phyloP scores from a whole-genome alignment of 2,329 filamentous ascomycete species.

The Fusarium napiforme region DNA sequence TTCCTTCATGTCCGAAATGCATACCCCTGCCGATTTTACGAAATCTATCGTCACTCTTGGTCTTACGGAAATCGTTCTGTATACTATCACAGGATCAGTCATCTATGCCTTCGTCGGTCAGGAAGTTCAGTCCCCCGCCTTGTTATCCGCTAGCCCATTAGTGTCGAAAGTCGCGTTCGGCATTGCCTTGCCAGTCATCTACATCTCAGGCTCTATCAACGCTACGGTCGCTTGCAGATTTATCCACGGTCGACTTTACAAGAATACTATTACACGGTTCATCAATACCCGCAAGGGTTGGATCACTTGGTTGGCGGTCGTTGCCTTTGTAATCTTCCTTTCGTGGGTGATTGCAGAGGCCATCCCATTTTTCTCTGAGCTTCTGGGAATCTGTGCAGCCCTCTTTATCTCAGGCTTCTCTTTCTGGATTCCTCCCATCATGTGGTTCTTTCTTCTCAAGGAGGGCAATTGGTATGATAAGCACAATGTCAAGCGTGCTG shows the following conservation, averaged over 20 bases:
- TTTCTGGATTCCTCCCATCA: conserved; percentile 55
- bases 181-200: conserved; percentile 76
- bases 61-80: conserved; percentile 69
- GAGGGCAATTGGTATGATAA: conserved; percentile 44
- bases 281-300: conserved; percentile 61
- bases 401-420: conserved; percentile 60
- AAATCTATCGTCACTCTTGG: conserved; percentile 71
- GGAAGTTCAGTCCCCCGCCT: conserved; percentile 71
- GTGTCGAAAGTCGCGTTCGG: conserved; percentile 76
- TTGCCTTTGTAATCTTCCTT: conserved; percentile 66
- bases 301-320: conserved; percentile 68
- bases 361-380: conserved; percentile 76
- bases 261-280: conserved; percentile 54
- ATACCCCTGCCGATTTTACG: conserved; percentile 57
- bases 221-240: conserved; percentile 59
- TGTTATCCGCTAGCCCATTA: conserved; percentile 69
- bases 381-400: conserved; percentile 64
- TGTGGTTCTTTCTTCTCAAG: conserved; percentile 54
- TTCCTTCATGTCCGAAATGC: conserved; percentile 64
- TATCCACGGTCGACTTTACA: conserved; percentile 56
- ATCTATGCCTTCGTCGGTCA: conserved; percentile 77
- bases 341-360: conserved; percentile 78
- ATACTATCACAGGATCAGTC: conserved; percentile 72
- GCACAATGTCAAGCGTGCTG: conserved; percentile 41
- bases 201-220: conserved; percentile 79